Percentiles rank a stretch among this genome's conserved stretches.
phyloP scores from a whole-genome alignment of 1,284 basidiomycete species.

The Sanghuangporus weigelae region DNA sequence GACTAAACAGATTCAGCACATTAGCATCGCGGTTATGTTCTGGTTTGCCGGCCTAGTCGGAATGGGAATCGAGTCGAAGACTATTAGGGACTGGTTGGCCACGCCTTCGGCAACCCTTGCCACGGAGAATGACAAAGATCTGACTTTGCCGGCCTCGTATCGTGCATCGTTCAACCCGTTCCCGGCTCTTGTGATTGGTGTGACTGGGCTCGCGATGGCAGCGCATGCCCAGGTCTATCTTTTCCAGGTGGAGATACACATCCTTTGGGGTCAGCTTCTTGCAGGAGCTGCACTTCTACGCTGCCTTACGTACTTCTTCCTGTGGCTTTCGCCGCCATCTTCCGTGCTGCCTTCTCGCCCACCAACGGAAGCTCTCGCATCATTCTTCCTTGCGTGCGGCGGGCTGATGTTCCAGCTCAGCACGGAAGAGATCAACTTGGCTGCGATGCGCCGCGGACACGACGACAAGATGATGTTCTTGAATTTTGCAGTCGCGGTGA shows the following conservation, averaged over 20 bases:
- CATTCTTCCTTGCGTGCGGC: constrained; percentile 84
- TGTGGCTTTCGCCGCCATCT: constrained; percentile 77
- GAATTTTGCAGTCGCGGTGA: constrained; percentile 75
- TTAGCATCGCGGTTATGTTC: constrained; percentile 93
- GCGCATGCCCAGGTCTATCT: constrained; percentile 88
- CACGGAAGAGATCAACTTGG: constrained; percentile 86
- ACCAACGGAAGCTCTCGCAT: constrained; percentile 87
- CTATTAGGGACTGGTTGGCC: constrained; percentile 65
- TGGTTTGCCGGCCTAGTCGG: constrained; percentile 92
- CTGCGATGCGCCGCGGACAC: constrained; percentile 86
- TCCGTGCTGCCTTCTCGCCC: constrained; percentile 87
- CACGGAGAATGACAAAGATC: constrained; percentile 20
- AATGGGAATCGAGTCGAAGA: constrained; percentile 83
- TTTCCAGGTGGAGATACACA: constrained; percentile 89
- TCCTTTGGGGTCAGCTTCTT: constrained; percentile 91
- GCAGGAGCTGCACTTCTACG: constrained; percentile 73
- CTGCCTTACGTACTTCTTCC: constrained; percentile 89
- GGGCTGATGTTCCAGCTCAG: constrained; percentile 91
- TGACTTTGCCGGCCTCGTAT: constrained; percentile 50
- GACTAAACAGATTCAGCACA: constrained; percentile 93
- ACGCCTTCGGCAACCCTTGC: constrained; percentile 47
- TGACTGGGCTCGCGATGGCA: constrained; percentile 95
- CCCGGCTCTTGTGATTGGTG: constrained; percentile 88
- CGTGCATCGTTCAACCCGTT: constrained; percentile 88
- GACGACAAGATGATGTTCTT: constrained; percentile 88